A percentile compares a stretch with the other conserved stretches of the same genome.
These are phyloP conservation scores for Bromus sterilis DNA, from an alignment of 176 grass and related monocot genomes.

Conservation along the genomic window DNA sequence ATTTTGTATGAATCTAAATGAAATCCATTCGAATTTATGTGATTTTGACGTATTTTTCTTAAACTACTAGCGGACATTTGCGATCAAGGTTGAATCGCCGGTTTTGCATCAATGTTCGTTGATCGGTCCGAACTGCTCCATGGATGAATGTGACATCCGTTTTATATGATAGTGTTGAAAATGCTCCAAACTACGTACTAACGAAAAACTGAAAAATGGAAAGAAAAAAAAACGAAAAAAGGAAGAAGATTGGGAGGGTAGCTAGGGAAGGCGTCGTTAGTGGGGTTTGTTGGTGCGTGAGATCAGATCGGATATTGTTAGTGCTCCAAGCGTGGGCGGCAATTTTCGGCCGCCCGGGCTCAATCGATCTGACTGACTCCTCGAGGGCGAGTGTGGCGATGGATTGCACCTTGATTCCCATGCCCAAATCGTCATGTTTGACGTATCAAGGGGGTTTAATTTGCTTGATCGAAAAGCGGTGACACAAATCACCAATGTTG, in stretches of 20 bases:
- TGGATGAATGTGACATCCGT: too few relatives aligned
- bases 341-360: background rate
- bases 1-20: too few relatives aligned
- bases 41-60: too few relatives aligned
- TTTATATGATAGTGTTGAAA: too few relatives aligned
- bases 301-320: background rate
- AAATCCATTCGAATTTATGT: too few relatives aligned
- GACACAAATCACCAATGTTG: background rate
- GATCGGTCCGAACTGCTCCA: too few relatives aligned
- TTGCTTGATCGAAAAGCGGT: background rate
- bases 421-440: background rate
- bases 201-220: too few relatives aligned
- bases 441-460: background rate
- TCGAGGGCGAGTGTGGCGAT: background rate
- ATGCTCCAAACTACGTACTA: too few relatives aligned
- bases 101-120: too few relatives aligned
- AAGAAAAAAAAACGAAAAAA: too few relatives aligned
- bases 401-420: background rate
- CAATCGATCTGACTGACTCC: background rate
- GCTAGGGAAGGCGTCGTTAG: background rate
- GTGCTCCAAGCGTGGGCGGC: conserved; percentile 10
- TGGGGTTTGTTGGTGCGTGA: conserved; percentile 9
- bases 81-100: too few relatives aligned
- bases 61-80: too few relatives aligned
- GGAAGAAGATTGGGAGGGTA: background rate